Evolutionary conservation across 768 basidiomycete genomes (phyloP).

Genomic region (Trametes punicea): DNA sequence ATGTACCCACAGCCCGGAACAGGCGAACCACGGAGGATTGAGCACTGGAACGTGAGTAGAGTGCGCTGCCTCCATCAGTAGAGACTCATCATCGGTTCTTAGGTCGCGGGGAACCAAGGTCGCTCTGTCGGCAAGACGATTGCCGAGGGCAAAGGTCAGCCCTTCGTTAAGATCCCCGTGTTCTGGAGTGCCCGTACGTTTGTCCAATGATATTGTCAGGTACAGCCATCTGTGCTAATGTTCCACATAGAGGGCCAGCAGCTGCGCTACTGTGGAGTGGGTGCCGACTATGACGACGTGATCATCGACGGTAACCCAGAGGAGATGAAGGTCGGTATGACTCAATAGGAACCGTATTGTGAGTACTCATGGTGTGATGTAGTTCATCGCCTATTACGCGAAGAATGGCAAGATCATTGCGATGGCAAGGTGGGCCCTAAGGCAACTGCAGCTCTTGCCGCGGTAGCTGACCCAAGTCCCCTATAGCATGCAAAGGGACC

Average conservation of each 20-base stretch:
- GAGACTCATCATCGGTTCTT: background rate
- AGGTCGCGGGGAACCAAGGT: slow-evolving; percentile 86
- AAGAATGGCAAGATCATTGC: slow-evolving; percentile 63
- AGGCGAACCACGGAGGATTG: slow-evolving; percentile 59
- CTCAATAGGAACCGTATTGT: background rate
- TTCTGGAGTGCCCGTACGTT: slow-evolving; percentile 89
- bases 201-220: background rate
- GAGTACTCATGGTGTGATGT: background rate
- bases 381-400: slow-evolving; percentile 83
- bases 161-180: slow-evolving; percentile 77
- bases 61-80: background rate
- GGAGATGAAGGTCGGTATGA: slow-evolving; percentile 67
- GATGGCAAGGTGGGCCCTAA: slow-evolving; percentile 52
- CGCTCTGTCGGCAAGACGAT: slow-evolving; percentile 81
- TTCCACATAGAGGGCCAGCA: slow-evolving; percentile 68
- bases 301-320: slow-evolving; percentile 71
- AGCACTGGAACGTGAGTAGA: slow-evolving; percentile 82
- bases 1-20: slow-evolving; percentile 60
- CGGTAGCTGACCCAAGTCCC: background rate
- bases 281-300: slow-evolving; percentile 69
- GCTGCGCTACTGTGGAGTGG: slow-evolving; percentile 79
- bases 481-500: slow-evolving; percentile 75
- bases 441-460: background rate
- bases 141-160: slow-evolving; percentile 50
- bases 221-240: background rate